Evolutionary conservation across 768 basidiomycete genomes (phyloP).

Genomic region (Royoungia palumana): DNA sequence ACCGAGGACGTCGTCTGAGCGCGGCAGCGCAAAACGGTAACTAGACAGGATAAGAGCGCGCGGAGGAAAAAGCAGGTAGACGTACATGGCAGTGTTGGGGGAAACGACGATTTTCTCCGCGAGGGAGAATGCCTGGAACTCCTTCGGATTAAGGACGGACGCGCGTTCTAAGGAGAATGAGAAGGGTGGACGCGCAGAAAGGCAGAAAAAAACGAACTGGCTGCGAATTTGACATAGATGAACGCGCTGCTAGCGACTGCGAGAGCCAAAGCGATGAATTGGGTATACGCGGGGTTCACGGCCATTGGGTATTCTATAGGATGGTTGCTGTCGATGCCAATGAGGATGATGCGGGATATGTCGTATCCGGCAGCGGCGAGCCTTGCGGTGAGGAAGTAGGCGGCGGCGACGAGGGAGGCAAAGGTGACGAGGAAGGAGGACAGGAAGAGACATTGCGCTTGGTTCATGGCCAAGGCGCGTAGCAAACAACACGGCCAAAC

Average conservation of each 20-base stretch:
- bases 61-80: constrained; percentile 1
- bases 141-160: constrained; percentile 67
- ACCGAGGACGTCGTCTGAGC: constrained; percentile 73
- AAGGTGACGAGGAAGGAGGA: constrained; percentile 49
- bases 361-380: constrained; percentile 58
- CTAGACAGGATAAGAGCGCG: constrained; percentile 38
- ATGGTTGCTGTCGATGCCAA: constrained; percentile 41
- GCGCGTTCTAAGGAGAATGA: constrained; percentile 48
- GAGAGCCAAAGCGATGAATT: constrained; percentile 52
- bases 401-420: constrained; percentile 42
- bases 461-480: constrained; percentile 34
- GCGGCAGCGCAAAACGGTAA: constrained; percentile 88
- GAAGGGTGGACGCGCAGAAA: not conserved
- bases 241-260: constrained; percentile 47
- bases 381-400: constrained; percentile 38
- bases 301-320: constrained; percentile 13
- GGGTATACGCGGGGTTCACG: constrained; percentile 24
- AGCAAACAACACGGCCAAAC: constrained; percentile 8
- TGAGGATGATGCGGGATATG: constrained; percentile 56
- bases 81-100: constrained; percentile 93
- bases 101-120: constrained; percentile 79
- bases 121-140: constrained; percentile 83
- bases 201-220: constrained; percentile 34
- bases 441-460: constrained; percentile 53
- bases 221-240: constrained; percentile 50